Percentiles rank a stretch among this genome's conserved stretches.
Evolutionary conservation across 1,139 yeast species (phyloP).

Genomic region (Petasospora fabianii): DNA sequence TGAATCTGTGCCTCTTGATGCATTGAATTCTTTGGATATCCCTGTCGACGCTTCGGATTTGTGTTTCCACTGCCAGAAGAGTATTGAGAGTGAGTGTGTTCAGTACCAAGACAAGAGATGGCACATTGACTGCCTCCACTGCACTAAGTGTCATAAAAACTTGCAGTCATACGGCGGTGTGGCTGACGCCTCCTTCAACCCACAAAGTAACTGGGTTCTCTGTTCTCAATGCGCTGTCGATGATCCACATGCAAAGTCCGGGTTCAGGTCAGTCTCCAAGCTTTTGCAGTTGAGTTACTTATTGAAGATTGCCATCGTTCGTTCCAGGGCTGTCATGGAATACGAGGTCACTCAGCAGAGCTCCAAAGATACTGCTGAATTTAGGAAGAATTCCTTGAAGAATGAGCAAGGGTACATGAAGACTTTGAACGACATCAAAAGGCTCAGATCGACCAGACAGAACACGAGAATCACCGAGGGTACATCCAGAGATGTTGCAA

Average conservation of each 20-base stretch:
- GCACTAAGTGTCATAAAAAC: slow-evolving; percentile 48
- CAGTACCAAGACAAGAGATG: slow-evolving; percentile 63
- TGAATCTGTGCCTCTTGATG: slow-evolving; percentile 38
- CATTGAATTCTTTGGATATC: slow-evolving; percentile 46
- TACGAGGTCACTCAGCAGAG: slow-evolving; percentile 31
- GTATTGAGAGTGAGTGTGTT: slow-evolving; percentile 80
- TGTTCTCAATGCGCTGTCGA: slow-evolving; percentile 58
- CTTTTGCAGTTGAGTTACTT: slow-evolving; percentile 72
- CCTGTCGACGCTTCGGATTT: slow-evolving; percentile 72
- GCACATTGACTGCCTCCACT: slow-evolving; percentile 74
- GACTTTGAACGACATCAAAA: slow-evolving; percentile 73
- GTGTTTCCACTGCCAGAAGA: slow-evolving; percentile 65
- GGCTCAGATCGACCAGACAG: slow-evolving; percentile 72
- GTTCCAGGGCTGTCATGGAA: slow-evolving; percentile 71
- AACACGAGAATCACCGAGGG: slow-evolving; percentile 59
- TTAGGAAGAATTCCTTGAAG: slow-evolving; percentile 14
- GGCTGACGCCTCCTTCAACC: slow-evolving; percentile 43
- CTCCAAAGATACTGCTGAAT: slow-evolving; percentile 7
- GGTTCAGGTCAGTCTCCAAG: slow-evolving; percentile 64
- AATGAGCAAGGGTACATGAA: slow-evolving; percentile 53
- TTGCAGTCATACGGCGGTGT: slow-evolving; percentile 37
- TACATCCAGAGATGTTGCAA: slow-evolving; percentile 46
- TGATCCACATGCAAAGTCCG: slow-evolving; percentile 45
- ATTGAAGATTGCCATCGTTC: slow-evolving; percentile 75
- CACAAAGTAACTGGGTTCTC: slow-evolving; percentile 37